These are phyloP conservation scores for Austroboletus eburneus DNA, from an alignment of 768 basidiomycete species.

Conservation along the genomic window DNA sequence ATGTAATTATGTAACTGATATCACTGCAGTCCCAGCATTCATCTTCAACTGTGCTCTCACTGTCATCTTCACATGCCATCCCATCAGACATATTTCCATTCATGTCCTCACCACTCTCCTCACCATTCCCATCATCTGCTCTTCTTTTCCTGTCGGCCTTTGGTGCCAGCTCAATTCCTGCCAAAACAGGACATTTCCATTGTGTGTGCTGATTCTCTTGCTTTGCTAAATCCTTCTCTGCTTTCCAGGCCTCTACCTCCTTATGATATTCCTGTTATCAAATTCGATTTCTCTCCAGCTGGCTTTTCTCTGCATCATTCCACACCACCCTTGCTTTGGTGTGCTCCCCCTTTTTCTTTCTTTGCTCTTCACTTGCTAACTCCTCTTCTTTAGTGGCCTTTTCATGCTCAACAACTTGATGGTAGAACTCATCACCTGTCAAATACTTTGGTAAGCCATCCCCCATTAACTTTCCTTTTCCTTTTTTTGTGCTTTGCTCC, in stretches of 20 bases:
- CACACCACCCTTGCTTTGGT: constrained; percentile 9
- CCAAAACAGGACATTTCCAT: background rate
- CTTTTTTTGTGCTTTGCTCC: constrained; percentile 4
- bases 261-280: constrained; percentile 1
- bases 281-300: constrained; percentile 12
- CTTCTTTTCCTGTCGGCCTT: background rate
- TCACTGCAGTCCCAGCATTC: background rate
- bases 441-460: constrained; percentile 23
- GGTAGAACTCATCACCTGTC: constrained; percentile 20
- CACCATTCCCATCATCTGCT: background rate
- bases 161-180: background rate
- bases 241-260: constrained; percentile 14
- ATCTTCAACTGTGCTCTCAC: background rate
- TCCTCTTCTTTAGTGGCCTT: constrained; percentile 2
- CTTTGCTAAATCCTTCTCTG: constrained; percentile 19
- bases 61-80: background rate
- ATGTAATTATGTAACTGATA: background rate
- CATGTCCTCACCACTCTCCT: too few species aligned
- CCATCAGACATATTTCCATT: too few species aligned
- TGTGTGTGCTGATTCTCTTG: constrained; percentile 22
- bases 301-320: constrained; percentile 14
- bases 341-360: background rate
- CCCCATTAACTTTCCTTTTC: constrained; percentile 5
- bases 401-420: constrained; percentile 5
- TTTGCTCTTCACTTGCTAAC: background rate